These are phyloP conservation scores for Nicotiana sylvestris DNA, from an alignment of 257 asterid species.

Conservation along the genomic window DNA sequence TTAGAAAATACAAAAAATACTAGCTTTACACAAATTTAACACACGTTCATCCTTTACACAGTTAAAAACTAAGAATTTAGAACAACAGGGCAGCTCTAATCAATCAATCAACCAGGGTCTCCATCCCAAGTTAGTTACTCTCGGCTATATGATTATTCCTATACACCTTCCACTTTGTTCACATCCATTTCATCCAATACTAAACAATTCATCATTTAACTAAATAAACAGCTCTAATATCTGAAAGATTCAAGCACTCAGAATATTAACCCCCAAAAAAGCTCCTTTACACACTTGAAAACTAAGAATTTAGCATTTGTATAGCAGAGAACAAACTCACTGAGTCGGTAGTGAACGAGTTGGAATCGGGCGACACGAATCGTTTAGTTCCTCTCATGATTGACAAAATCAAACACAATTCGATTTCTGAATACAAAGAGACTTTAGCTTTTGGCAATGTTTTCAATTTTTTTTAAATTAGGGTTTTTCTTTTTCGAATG, in stretches of 20 bases:
- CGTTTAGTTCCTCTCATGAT: conserved; percentile 89
- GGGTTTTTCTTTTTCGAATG: conserved; percentile 26
- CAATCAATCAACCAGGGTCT: neutral
- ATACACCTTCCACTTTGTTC: neutral
- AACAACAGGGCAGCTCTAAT: neutral
- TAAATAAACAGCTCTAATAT: too few relatives aligned
- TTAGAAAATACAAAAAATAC: neutral
- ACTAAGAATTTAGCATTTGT: neutral
- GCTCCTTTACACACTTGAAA: neutral
- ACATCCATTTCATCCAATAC: neutral
- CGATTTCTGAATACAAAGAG: neutral
- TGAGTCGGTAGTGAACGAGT: conserved; percentile 50
- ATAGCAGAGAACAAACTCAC: conserved; percentile 31
- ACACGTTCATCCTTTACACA: neutral
- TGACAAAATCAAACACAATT: neutral
- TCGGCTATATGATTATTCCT: neutral
- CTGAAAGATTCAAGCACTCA: neutral
- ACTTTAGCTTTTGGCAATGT: neutral
- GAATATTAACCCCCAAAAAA: neutral
- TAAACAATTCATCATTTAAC: neutral
- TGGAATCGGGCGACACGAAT: conserved; percentile 49
- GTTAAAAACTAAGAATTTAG: neutral
- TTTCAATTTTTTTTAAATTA: conserved; percentile 19
- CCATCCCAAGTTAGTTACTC: too few relatives aligned
- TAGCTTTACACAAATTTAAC: neutral